phyloP scores from a whole-genome alignment of 179 eudicot species.

The Gypsophila paniculata region DNA sequence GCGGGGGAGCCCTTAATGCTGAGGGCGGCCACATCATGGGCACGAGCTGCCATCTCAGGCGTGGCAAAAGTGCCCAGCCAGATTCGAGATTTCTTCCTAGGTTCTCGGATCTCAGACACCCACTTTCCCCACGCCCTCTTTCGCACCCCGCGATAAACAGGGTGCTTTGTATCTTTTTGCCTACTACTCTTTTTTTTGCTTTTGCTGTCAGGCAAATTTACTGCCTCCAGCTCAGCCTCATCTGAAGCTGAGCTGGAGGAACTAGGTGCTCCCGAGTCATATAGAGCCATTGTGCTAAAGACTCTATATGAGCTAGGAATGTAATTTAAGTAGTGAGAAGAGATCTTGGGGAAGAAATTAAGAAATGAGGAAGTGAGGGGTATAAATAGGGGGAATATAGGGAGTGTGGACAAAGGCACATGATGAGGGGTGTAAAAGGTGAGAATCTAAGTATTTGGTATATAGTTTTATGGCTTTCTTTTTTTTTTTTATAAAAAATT shows the following conservation, averaged over 20 bases:
- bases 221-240: constrained; percentile 10
- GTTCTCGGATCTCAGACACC: constrained; percentile 82
- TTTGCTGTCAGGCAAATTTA: neutral
- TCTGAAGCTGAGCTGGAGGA: constrained; percentile 15
- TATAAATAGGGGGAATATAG: constrained; percentile 19
- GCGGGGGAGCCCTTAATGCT: constrained; percentile 53
- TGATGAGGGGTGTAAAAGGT: constrained; percentile 9
- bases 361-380: constrained; percentile 4
- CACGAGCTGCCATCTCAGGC: constrained; percentile 85
- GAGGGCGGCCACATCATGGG: constrained; percentile 76
- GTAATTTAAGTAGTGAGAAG: neutral
- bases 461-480: neutral
- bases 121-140: constrained; percentile 78
- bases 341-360: neutral
- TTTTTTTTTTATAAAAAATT: neutral
- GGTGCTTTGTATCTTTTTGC: constrained; percentile 40
- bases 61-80: constrained; percentile 75
- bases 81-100: constrained; percentile 69
- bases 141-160: constrained; percentile 59
- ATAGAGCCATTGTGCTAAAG: neutral
- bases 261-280: neutral
- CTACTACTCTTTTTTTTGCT: neutral
- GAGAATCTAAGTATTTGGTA: constrained; percentile 6
- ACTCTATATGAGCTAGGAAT: neutral
- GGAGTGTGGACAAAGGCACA: constrained; percentile 31